These are phyloP conservation scores for Fragosphaeria purpurea DNA, from an alignment of 2,329 filamentous ascomycete genomes.

Conservation along the genomic window DNA sequence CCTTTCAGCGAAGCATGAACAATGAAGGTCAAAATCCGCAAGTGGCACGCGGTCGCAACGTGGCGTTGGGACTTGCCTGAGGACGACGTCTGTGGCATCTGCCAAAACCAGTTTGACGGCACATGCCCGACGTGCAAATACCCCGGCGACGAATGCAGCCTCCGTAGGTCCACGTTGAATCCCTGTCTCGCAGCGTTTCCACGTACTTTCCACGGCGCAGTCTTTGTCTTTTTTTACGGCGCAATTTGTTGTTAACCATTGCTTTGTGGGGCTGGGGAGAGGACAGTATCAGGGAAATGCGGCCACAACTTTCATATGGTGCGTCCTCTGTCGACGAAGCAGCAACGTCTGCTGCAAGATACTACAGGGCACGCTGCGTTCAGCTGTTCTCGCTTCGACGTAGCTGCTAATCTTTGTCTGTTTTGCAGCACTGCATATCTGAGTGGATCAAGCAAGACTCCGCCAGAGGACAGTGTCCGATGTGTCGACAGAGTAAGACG, in stretches of 20 bases:
- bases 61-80: constrained; percentile 98
- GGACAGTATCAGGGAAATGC: constrained; percentile 83
- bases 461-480: constrained; percentile 87
- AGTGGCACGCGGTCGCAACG: constrained; percentile 89
- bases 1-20: no score
- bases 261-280: background rate
- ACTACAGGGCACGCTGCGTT: background rate
- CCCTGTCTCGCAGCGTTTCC: background rate
- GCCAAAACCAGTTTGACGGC: constrained; percentile 93
- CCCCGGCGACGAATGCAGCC: constrained; percentile 87
- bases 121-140: constrained; percentile 98
- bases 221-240: no score
- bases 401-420: background rate
- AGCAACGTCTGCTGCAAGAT: constrained; percentile 10
- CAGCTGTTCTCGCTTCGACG: no score
- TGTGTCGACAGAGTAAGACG: constrained; percentile 82
- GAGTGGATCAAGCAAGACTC: constrained; percentile 95
- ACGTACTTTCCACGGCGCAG: background rate
- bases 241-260: no score
- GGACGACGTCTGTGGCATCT: constrained; percentile 97
- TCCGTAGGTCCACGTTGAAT: constrained; percentile 51
- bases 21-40: constrained; percentile 93
- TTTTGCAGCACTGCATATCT: constrained; percentile 73
- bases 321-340: background rate
- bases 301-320: constrained; percentile 98